phyloP scores from a whole-genome alignment of 1,139 yeast genomes.

The Zygosaccharomyces sapae region DNA sequence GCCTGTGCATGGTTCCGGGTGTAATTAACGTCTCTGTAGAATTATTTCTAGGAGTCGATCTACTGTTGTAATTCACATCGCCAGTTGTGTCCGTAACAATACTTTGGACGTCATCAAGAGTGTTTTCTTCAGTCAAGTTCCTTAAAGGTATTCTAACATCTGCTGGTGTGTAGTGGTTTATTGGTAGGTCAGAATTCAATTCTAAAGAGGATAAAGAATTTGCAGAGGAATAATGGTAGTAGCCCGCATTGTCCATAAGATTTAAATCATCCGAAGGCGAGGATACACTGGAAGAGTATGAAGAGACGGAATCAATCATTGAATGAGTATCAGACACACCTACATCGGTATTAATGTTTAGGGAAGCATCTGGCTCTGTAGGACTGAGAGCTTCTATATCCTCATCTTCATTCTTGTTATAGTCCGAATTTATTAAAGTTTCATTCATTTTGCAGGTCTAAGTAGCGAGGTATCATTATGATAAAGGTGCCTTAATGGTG shows the following conservation, averaged over 20 bases:
- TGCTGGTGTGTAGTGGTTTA: background rate
- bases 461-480: conserved; percentile 28
- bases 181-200: conserved; percentile 2
- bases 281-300: conserved; percentile 2
- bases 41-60: conserved; percentile 10
- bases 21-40: conserved; percentile 20
- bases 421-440: conserved; percentile 14
- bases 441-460: conserved; percentile 23
- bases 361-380: too few species aligned
- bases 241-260: conserved; percentile 3
- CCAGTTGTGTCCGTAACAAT: conserved; percentile 19
- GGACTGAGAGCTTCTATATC: too few species aligned
- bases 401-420: conserved; percentile 8
- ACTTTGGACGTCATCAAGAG: conserved; percentile 20
- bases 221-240: conserved; percentile 7
- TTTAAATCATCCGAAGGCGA: conserved; percentile 3
- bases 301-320: conserved; percentile 7
- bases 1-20: conserved; percentile 12
- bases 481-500: conserved; percentile 33
- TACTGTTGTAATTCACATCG: conserved; percentile 5
- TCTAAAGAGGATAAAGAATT: conserved; percentile 9
- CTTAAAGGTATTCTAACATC: background rate
- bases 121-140: conserved; percentile 5
- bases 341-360: too few species aligned
- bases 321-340: conserved; percentile 6